A percentile compares a stretch with the other conserved stretches of the same genome.
Conservation (phyloP, 345 rosid genomes). For the Lagerstroemia speciosa region DNA sequence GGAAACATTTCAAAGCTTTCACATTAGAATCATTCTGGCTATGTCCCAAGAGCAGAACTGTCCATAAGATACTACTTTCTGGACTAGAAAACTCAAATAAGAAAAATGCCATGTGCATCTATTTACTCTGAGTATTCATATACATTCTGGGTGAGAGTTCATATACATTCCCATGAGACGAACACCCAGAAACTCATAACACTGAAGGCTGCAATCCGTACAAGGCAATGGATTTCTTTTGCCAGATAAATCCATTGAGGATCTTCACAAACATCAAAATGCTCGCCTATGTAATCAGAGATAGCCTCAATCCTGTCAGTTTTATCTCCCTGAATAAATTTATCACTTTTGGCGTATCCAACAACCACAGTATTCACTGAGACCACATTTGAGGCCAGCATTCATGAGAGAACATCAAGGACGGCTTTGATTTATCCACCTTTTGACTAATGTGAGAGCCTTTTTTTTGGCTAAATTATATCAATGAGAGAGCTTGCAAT, state of each 20-base stretch:
- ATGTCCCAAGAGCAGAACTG: slow-evolving; percentile 74
- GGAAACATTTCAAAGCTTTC: slow-evolving; percentile 55
- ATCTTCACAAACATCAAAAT: slow-evolving; percentile 72
- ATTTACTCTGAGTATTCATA: slow-evolving; percentile 29
- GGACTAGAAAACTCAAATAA: slow-evolving; percentile 49
- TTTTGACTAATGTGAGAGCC: too few relatives aligned
- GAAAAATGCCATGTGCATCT: slow-evolving; percentile 55
- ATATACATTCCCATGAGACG: slow-evolving; percentile 74
- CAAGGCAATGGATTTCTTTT: slow-evolving; percentile 53
- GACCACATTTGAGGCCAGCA: slow-evolving; percentile 59
- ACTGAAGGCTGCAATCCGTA: slow-evolving; percentile 44
- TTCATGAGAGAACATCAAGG: slow-evolving; percentile 31
- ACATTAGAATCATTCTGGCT: slow-evolving; percentile 57
- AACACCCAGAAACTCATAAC: slow-evolving; percentile 55
- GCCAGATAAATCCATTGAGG: slow-evolving; percentile 46
- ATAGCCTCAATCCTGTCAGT: slow-evolving; percentile 44
- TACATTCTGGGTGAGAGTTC: too few relatives aligned
- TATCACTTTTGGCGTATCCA: slow-evolving; percentile 51
- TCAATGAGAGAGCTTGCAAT: slow-evolving; percentile 84
- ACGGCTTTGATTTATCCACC: slow-evolving; percentile 45
- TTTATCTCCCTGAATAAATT: slow-evolving; percentile 51
- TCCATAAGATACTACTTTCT: slow-evolving; percentile 61
- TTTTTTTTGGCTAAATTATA: too few relatives aligned
- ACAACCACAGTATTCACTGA: slow-evolving; percentile 82
- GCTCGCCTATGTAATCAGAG: slow-evolving; percentile 66